Evolutionary conservation across 495 filamentous ascomycete genomes (phyloP).

Genomic region (Penicillium samsonianum): DNA sequence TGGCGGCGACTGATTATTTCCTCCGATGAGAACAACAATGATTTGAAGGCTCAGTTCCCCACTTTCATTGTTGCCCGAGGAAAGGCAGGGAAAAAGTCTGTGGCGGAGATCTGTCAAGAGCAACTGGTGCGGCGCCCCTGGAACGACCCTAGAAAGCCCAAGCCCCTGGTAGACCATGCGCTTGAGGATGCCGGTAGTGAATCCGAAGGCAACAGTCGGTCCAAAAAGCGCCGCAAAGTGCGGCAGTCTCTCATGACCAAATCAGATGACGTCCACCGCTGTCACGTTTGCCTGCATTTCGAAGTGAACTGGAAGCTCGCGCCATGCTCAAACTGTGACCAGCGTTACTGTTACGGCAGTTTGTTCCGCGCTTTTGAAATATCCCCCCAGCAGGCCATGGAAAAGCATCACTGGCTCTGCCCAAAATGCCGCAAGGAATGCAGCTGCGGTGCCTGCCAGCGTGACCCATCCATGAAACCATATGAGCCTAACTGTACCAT

Average conservation of each 20-base stretch:
- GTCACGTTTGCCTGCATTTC: slow-evolving; percentile 77
- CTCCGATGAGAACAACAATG: slow-evolving; percentile 60
- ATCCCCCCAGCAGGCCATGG: slow-evolving; percentile 76
- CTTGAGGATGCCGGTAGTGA: slow-evolving; percentile 16
- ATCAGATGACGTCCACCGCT: slow-evolving; percentile 48
- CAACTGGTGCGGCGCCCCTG: slow-evolving; percentile 73
- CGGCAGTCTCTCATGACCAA: slow-evolving; percentile 41
- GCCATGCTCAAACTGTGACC: slow-evolving; percentile 70
- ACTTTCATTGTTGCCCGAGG: slow-evolving; percentile 64
- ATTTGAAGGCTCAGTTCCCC: slow-evolving; percentile 49
- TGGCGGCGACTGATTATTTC: slow-evolving; percentile 78
- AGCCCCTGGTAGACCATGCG: slow-evolving; percentile 29
- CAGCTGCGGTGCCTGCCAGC: slow-evolving; percentile 77
- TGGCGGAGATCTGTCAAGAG: slow-evolving; percentile 88
- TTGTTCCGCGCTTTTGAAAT: slow-evolving; percentile 88
- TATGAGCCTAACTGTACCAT: slow-evolving; percentile 82
- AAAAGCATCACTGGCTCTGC: slow-evolving; percentile 78
- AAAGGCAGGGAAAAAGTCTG: slow-evolving; percentile 65
- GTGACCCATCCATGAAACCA: slow-evolving; percentile 57
- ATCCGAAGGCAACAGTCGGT: slow-evolving; percentile 34
- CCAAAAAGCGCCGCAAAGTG: slow-evolving; percentile 53
- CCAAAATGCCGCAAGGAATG: slow-evolving; percentile 82
- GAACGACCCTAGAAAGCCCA: slow-evolving; percentile 51
- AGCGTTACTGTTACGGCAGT: slow-evolving; percentile 83
- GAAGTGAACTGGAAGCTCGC: slow-evolving; percentile 81